Base-by-base conservation (phyloP, 768 basidiomycete species). In the Xerocomus potaroensis region DNA sequence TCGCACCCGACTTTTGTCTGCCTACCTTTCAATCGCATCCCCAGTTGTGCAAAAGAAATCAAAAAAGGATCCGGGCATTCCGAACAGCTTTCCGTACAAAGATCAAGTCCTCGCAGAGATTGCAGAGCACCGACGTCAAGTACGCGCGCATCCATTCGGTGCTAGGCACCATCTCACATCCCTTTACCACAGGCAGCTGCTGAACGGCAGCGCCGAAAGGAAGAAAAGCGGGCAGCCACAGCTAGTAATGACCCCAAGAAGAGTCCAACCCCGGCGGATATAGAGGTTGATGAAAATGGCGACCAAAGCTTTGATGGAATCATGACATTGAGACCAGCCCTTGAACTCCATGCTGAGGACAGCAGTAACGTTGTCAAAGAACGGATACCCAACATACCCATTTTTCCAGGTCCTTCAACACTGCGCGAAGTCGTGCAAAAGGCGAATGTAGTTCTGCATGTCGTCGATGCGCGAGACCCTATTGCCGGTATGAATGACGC, bases 71-170 rank as follows among this genome's bases (percentile, higher is more conserved):
- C 91, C 88, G 24, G 93, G 93, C 36, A 92, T 96, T 54, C 93
- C 93, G 7, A 94, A 87, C 67, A 83, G 81, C 49, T 92, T 92
- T 69, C 92, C 91, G 4, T 93, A 84, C 76, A 97, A 95, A 69
- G 93, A 94, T 59, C 84, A 91, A 67, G 86, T 97, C 53, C 72
- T 97, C 23, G 93, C 91, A 5, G 93, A 97, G 59, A 77, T 95
- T 42, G 84, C 84, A 36, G 87, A 88, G 57, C 78, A 89, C 61
- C 81, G 91, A 51, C 75, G 87, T 59, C 67, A 74, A 52, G 91
- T 92, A 58, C 16, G 33, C 24, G 44, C 32, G 36, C 2, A 15
- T 39, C 34, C 22, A 18, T 14, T 41, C 18, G 14, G 3, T 34
- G 4, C 14, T 11, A 22, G 14, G 15, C 32, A 12, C 19, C 1